Evolutionary conservation across 176 grass and related monocot genomes (phyloP), one percentile per base, ranked within the genome.

Genomic region (Musa itinerans): DNA sequence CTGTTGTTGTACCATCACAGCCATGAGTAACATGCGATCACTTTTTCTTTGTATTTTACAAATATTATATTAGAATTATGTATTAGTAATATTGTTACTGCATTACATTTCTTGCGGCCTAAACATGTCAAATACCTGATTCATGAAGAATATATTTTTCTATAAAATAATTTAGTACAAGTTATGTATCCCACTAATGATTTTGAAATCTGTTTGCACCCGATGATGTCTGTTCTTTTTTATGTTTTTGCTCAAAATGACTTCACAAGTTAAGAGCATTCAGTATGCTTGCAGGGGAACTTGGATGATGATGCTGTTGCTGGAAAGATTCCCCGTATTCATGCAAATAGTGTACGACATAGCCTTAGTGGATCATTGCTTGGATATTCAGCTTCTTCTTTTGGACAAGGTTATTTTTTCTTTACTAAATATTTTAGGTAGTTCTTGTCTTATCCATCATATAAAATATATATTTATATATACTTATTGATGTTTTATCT

Each of bases 391-490:
- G 13, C 52, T 73, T 3, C 69, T 64, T 73, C 78, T 65, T 65
- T 63, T 25, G 2, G 8, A 53, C 69, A 58, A 85, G 87, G 90
- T 93, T 15, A 59, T 71, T 77, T 66, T 66, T 73, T 20, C 54
- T 73, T 43, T 0, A 68, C 72, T 43, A 5, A 43, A 79, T 86
- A 74, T 2, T 7, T 6, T 19, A 14, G 8, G 13, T 78, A 22
- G 5, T 43, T 15, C 43, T 17, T 66, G 23, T 73, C 79, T 54
- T 62, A 68, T 52, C 64, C 34, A 43, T 43, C 34, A 43, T 43
- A 43, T 43, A 43, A 6, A 43, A 43, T 43, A 43, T 43, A 43
- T 43, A 43, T 6, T 43, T 43, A 43, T 43, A 43, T 43, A 43
- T 43, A 43, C 3, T 43, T 43, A 5, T 43, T 0, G 34, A 43